Base-by-base conservation (phyloP, 2,329 filamentous ascomycete genomes). In the Fusarium sp. region DNA sequence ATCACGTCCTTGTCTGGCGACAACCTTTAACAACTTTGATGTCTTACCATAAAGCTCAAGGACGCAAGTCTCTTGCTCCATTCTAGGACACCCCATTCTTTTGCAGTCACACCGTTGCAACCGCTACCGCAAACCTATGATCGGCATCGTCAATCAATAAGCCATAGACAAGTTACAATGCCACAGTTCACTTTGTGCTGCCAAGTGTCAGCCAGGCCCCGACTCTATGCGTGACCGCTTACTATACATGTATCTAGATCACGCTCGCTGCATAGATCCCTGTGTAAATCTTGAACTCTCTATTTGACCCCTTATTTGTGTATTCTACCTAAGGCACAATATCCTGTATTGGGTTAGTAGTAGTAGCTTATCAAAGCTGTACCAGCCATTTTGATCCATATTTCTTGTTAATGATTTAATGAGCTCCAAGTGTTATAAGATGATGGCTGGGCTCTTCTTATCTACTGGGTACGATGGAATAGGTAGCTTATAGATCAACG, bases 101-200 rank as follows among this genome's bases (percentile, higher is more conserved):
- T 51, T 76, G 78, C 41, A 83, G 65, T 9, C 82, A 76, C 42
- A 80, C 77, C 32, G 75, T 53, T 27, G 71, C 70, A 14, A 83
- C 76, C 31, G 82, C 71, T 3, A 71, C 65, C 7, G 80, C 77
- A 2, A 82, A 78, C 2, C 69, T 85, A 74, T 1, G 78, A 80
- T 1, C 84, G 7, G 84, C 83, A 67, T 85, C 11, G 87, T 69
- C 83, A 33, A 87, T 15, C 82, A 77, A 63, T 84, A 87, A 0
- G 83, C 82, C 36, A 79, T 4, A 87, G 75, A 60, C 84, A 86
- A 19, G 84, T 84, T 4, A 84, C 84, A 65, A 87, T 86, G 0
- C 85, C 84, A 0, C 80, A 51, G 23, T 23, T 17, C 78, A 2
- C 83, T 83, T 79, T 81, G 46, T 9, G 27, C 63, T 53, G 4